Conservation (phyloP, 2,329 filamentous ascomycete species). For the Hirsutella rhossiliensis region DNA sequence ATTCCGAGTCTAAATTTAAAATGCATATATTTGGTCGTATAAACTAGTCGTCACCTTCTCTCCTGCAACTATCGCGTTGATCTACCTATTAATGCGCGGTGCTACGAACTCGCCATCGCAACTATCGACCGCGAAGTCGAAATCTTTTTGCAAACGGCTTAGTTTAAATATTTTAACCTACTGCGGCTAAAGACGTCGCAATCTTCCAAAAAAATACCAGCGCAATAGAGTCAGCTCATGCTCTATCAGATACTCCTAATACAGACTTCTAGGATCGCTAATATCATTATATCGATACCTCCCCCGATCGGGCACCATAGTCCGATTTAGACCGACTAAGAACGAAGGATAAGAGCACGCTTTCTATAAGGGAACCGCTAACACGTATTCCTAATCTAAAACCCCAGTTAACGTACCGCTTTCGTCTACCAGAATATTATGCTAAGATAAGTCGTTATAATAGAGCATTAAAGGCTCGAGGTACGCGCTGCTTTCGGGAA, state of each 20-base stretch:
- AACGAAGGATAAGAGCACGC: slow-evolving; percentile 21
- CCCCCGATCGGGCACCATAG: no score
- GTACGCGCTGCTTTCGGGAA: slow-evolving; percentile 9
- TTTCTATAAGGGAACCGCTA: slow-evolving; percentile 25
- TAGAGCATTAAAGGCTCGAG: slow-evolving; percentile 21
- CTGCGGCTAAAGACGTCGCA: slow-evolving; percentile 17
- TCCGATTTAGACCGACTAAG: slow-evolving; percentile 12
- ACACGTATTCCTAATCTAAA: slow-evolving; percentile 31
- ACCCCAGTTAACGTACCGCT: slow-evolving; percentile 23
- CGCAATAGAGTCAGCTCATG: slow-evolving; percentile 25
- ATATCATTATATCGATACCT: slow-evolving; percentile 6
- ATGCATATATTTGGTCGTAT: not conserved
- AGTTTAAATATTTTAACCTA: slow-evolving; percentile 13
- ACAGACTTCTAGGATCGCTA: slow-evolving; percentile 11
- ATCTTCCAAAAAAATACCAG: slow-evolving; percentile 13
- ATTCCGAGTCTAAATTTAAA: no score
- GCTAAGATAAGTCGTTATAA: slow-evolving; percentile 20
- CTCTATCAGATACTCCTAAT: slow-evolving; percentile 24
- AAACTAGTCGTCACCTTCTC: not conserved
- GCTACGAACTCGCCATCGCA: slow-evolving; percentile 2
- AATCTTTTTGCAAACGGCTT: slow-evolving; percentile 2
- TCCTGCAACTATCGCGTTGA: not conserved
- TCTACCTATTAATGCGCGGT: not conserved
- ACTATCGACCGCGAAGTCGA: slow-evolving; percentile 6
- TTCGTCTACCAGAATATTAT: no score